Percentiles rank a stretch among this genome's conserved stretches.
Conservation (phyloP, 495 filamentous ascomycete species). For the Penicillium robsamsonii region DNA sequence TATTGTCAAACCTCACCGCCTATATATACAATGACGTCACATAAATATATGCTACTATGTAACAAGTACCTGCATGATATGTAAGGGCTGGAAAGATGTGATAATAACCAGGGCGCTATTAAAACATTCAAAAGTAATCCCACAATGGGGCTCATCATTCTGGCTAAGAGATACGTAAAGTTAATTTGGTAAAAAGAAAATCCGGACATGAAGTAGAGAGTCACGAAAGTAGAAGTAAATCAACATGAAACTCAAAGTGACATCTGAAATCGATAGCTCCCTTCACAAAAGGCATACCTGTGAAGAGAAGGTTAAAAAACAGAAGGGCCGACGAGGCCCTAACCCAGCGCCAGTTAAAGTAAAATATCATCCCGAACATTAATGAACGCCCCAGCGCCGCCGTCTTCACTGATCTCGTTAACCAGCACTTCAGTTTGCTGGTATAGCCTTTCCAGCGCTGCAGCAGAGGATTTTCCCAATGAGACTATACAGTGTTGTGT, state of each 20-base stretch:
- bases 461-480: conserved; percentile 82
- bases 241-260: neutral
- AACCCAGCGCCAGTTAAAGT: conserved; percentile 24
- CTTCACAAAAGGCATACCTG: neutral
- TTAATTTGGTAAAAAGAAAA: neutral
- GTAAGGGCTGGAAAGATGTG: neutral
- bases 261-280: neutral
- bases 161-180: neutral
- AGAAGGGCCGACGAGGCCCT: neutral
- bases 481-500: conserved; percentile 58
- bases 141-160: neutral
- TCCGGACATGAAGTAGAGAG: neutral
- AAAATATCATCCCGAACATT: conserved; percentile 70
- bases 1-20: neutral
- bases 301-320: neutral
- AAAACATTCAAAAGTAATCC: neutral
- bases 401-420: conserved; percentile 76
- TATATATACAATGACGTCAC: neutral
- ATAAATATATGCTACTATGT: neutral
- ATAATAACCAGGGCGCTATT: neutral
- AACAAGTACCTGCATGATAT: neutral
- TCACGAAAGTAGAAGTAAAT: neutral
- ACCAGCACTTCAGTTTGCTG: conserved; percentile 86
- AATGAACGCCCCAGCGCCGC: conserved; percentile 83
- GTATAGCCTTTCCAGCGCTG: conserved; percentile 81